Base-by-base conservation (phyloP, 2,329 filamentous ascomycete species). In the Colletotrichum sp. region DNA sequence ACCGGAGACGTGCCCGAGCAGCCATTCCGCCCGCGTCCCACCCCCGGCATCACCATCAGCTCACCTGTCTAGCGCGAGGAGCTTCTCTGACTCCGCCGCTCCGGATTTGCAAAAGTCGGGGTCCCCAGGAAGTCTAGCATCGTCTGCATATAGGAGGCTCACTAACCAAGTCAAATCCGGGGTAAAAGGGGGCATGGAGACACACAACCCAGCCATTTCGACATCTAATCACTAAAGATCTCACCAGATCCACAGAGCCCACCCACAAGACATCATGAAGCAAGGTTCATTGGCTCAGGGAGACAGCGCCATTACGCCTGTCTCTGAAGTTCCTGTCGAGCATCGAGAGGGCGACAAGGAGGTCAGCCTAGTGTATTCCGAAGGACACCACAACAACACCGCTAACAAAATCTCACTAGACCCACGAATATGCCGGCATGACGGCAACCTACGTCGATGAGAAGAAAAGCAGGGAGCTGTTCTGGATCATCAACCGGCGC, bases 401-500 rank as follows among this genome's bases (percentile, higher is more conserved):
- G 13, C 66, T 71, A 10, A 74, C 71, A 22, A 34, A 4, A 9
- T 4, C 27, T 8, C 12, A 7, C 58, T 61, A 72, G 75, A 72
- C 68, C 27, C 43, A 60, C 13, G 65, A 43, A 9, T 75, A 62
- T 25, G 64, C 75, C 22, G 36, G 56, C 18, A 58, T 48, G 10
- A 68, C 65, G 10, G 65, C 76, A 9, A 72, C 81, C n/a, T 76
- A 88, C 70, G 89, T 89, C 79, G 89, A 89, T 64, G 85, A 89
- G 39, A 84, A 88, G 75, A 86, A 89, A 76, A 89, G 89, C 86
- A 80, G 83, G 84, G 76, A 87, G 80, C 78, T 90, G 81, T 77
- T 89, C 85, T 79, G 88, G 89, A 79, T 82, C 80, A 79, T 85
- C 74, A 90, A 91, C 80, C 86, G 87, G 58, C 83, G 85, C 48